A percentile compares a stretch with the other conserved stretches of the same genome.
phyloP scores from a whole-genome alignment of 441 rosid species.

The Syzygium syzygioides region DNA sequence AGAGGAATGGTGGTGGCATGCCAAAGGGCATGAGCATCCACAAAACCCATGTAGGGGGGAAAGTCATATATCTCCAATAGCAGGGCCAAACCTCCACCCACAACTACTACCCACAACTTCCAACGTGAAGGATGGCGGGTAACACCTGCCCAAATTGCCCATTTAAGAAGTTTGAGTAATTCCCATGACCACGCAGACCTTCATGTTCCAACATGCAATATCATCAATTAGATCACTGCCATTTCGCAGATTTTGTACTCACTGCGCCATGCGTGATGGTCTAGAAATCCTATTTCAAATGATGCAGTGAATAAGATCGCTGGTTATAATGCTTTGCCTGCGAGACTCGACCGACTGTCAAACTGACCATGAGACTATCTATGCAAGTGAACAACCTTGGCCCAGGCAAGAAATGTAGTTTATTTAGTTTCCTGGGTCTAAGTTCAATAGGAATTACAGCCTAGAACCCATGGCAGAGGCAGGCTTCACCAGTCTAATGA shows the following conservation, averaged over 20 bases:
- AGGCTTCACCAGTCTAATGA: not conserved
- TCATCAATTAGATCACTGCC: not conserved
- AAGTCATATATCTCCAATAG: slow-evolving; percentile 86
- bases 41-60: slow-evolving; percentile 65
- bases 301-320: not conserved
- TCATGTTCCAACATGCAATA: slow-evolving; percentile 85
- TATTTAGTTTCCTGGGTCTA: not conserved
- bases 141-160: slow-evolving; percentile 87
- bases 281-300: not conserved
- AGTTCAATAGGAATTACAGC: not conserved
- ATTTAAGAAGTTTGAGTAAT: slow-evolving; percentile 70
- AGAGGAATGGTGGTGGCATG: slow-evolving; percentile 76
- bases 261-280: not conserved
- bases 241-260: not conserved
- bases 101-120: slow-evolving; percentile 80
- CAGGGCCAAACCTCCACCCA: slow-evolving; percentile 81
- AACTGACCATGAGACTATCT: not conserved
- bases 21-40: slow-evolving; percentile 90
- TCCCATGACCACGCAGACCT: slow-evolving; percentile 74
- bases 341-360: not conserved
- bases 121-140: slow-evolving; percentile 70
- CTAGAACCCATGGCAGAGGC: not conserved
- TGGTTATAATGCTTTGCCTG: not conserved
- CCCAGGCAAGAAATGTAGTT: not conserved
- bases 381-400: not conserved